Conservation (phyloP, 2,329 filamentous ascomycete species). For the Chaetomiaceae sp. region DNA sequence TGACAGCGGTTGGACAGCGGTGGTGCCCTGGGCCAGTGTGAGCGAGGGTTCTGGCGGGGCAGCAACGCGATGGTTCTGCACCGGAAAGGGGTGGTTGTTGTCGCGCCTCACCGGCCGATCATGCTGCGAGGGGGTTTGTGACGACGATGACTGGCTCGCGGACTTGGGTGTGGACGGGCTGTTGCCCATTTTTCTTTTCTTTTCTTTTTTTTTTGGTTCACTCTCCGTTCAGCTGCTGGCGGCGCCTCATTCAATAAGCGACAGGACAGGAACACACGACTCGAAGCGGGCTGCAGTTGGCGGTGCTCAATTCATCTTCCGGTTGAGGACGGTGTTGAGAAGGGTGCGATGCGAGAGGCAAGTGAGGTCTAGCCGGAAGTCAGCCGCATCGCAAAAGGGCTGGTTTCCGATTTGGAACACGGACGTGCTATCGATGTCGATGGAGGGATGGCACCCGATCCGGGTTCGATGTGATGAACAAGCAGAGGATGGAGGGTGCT, state of each 20-base stretch:
- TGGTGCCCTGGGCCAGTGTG: conserved; percentile 54
- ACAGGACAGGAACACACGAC: background rate
- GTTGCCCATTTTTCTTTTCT: conserved; percentile 31
- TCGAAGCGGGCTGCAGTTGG: background rate
- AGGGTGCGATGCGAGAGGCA: background rate
- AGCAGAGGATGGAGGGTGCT: too few relatives aligned
- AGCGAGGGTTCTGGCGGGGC: conserved; percentile 58
- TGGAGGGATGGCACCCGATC: background rate
- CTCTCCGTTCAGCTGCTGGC: conserved; percentile 6
- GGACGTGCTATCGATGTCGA: background rate
- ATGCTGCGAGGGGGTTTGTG: conserved; percentile 19
- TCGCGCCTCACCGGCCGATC: conserved; percentile 34
- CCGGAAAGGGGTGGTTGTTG: conserved; percentile 48
- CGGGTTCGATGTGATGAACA: conserved; percentile 3
- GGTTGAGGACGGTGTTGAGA: background rate
- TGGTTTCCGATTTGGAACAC: background rate
- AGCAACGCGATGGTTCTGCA: conserved; percentile 50
- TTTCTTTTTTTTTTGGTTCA: conserved; percentile 20
- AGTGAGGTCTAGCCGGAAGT: background rate
- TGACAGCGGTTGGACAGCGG: conserved; percentile 32
- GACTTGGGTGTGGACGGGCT: conserved; percentile 31
- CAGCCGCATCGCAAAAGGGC: conserved; percentile 8
- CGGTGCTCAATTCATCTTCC: conserved; percentile 8
- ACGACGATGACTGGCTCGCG: conserved; percentile 20
- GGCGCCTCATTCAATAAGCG: conserved; percentile 4